Percentiles rank a stretch among this genome's conserved stretches.
phyloP scores from a whole-genome alignment of 148 eudicot species.

The Nepenthes mirabilis region DNA sequence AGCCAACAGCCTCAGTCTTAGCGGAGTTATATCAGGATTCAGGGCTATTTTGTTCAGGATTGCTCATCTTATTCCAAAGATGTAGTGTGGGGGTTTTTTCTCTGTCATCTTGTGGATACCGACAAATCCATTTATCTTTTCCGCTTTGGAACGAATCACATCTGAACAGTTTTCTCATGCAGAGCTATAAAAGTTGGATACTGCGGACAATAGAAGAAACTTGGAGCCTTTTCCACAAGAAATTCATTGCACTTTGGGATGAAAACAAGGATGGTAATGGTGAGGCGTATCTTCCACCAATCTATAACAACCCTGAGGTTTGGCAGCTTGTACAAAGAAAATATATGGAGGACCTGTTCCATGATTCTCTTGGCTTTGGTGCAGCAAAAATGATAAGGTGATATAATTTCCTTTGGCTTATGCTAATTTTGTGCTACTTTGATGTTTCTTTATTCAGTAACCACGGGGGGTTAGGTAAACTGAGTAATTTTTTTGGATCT shows the following conservation, averaged over 20 bases:
- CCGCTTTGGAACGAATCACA: neutral
- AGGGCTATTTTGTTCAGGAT: too few species aligned
- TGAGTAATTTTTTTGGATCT: too few species aligned
- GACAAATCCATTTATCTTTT: neutral
- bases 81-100: too few species aligned
- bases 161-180: constrained; percentile 5
- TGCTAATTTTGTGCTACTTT: too few species aligned
- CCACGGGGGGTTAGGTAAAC: too few species aligned
- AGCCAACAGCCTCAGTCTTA: too few species aligned
- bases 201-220: constrained; percentile 51
- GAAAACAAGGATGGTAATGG: constrained; percentile 75
- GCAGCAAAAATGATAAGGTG: constrained; percentile 95
- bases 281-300: constrained; percentile 81
- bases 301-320: constrained; percentile 59
- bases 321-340: constrained; percentile 41
- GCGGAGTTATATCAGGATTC: too few species aligned
- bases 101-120: too few species aligned
- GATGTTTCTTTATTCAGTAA: too few species aligned
- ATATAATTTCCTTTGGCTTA: neutral
- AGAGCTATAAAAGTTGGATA: constrained; percentile 79
- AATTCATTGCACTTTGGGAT: constrained; percentile 74
- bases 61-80: too few species aligned
- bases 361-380: constrained; percentile 90
- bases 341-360: constrained; percentile 60
- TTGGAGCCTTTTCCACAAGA: constrained; percentile 69